phyloP scores from a whole-genome alignment of 148 eudicot species.

The Rheum nobile region DNA sequence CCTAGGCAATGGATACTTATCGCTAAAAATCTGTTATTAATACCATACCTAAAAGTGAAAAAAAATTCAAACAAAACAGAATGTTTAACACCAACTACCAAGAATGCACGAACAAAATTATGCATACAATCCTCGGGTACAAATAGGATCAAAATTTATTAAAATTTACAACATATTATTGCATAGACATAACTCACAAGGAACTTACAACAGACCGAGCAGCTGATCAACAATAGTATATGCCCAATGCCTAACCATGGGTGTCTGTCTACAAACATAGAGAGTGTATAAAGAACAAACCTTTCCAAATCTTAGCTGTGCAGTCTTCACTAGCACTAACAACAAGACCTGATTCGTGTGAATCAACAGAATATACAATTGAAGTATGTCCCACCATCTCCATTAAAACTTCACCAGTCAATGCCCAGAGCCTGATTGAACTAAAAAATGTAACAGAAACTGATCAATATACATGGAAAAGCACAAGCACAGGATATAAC shows the following conservation, averaged over 20 bases:
- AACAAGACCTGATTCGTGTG: constrained; percentile 70
- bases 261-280: not conserved
- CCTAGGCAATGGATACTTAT: not conserved
- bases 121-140: not conserved
- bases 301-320: constrained; percentile 92
- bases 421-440: constrained; percentile 80
- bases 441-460: constrained; percentile 22
- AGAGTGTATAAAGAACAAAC: constrained; percentile 21
- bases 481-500: not conserved
- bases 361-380: constrained; percentile 92
- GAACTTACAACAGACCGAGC: not conserved
- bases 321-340: constrained; percentile 97
- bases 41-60: not conserved
- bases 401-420: constrained; percentile 72
- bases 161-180: not conserved
- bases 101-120: not conserved
- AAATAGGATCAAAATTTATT: not conserved
- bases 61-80: not conserved
- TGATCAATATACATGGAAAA: not conserved
- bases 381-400: constrained; percentile 98
- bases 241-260: not conserved
- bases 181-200: not conserved
- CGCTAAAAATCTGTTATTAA: not conserved
- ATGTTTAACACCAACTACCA: not conserved
- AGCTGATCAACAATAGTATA: not conserved